A percentile compares a stretch with the other conserved stretches of the same genome.
Conservation (phyloP, 441 rosid species). For the Bocquillonia castaneifolia region DNA sequence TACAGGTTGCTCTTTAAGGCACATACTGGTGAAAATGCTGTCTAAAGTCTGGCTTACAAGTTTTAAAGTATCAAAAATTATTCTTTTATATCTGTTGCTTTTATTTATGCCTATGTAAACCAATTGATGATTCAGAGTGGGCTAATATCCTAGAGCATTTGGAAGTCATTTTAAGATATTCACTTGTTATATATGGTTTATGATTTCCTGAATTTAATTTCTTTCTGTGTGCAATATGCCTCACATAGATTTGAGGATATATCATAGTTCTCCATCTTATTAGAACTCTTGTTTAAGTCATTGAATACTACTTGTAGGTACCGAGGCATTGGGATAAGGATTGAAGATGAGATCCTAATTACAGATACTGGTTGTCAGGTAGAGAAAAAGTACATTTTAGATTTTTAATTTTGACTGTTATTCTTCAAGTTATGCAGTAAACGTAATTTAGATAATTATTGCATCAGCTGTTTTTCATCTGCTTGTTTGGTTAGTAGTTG, state of each 20-base stretch:
- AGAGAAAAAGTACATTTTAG: conserved; percentile 9
- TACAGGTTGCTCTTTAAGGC: not conserved
- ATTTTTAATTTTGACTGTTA: not conserved
- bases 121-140: not conserved
- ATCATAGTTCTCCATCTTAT: not conserved
- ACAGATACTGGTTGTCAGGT: conserved; percentile 91
- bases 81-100: not conserved
- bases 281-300: not conserved
- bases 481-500: not conserved
- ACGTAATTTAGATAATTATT: not conserved
- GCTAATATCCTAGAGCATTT: not conserved
- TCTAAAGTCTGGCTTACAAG: not conserved
- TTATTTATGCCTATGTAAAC: not conserved
- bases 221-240: not conserved
- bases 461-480: not conserved
- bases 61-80: not conserved
- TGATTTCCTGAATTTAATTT: not conserved
- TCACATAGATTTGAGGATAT: not conserved
- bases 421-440: not conserved
- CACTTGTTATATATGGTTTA: not conserved
- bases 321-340: conserved; percentile 82
- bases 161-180: not conserved
- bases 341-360: conserved; percentile 91
- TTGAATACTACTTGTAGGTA: conserved; percentile 43
- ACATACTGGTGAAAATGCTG: not conserved